These are phyloP conservation scores for Pseudozyma hubeiensis DNA, from an alignment of 1,284 basidiomycete genomes.

Conservation along the genomic window DNA sequence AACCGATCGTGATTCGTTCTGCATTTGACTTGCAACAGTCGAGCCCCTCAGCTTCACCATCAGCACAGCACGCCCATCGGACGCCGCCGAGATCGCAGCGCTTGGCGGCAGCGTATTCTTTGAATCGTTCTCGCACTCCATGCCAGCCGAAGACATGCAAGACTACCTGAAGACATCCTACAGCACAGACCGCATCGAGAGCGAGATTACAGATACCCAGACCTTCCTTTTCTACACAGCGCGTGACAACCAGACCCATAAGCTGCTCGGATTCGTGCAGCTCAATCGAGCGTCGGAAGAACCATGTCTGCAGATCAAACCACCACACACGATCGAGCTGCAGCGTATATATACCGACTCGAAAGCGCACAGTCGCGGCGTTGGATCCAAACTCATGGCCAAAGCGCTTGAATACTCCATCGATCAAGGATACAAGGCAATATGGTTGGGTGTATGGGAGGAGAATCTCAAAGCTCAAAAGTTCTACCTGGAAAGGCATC, in stretches of 20 bases:
- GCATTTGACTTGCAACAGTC: background rate
- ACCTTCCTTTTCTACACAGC: conserved; percentile 31
- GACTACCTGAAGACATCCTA: conserved; percentile 40
- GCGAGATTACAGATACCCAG: conserved; percentile 14
- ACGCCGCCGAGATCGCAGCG: conserved; percentile 32
- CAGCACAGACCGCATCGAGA: conserved; percentile 10
- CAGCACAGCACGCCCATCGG: conserved; percentile 5
- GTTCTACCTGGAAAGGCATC: conserved; percentile 26
- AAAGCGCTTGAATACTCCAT: conserved; percentile 17
- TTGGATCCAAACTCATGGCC: conserved; percentile 24
- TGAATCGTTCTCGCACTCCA: conserved; percentile 33
- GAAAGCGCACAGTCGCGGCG: conserved; percentile 29
- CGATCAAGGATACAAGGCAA: conserved; percentile 20
- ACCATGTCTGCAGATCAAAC: conserved; percentile 28
- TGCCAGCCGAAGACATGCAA: conserved; percentile 36
- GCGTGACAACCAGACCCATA: conserved; percentile 12
- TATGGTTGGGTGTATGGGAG: conserved; percentile 43
- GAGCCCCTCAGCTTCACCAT: conserved; percentile 19
- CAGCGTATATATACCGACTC: conserved; percentile 47
- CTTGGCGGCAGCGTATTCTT: conserved; percentile 29
- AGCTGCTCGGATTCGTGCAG: conserved; percentile 31
- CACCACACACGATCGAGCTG: conserved; percentile 31
- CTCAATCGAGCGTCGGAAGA: conserved; percentile 30
- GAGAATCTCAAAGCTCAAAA: conserved; percentile 37
- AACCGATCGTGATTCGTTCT: background rate